A percentile compares a stretch with the other conserved stretches of the same genome.
Conservation (phyloP, 2,329 filamentous ascomycete species). For the Fusarium dlaminii region DNA sequence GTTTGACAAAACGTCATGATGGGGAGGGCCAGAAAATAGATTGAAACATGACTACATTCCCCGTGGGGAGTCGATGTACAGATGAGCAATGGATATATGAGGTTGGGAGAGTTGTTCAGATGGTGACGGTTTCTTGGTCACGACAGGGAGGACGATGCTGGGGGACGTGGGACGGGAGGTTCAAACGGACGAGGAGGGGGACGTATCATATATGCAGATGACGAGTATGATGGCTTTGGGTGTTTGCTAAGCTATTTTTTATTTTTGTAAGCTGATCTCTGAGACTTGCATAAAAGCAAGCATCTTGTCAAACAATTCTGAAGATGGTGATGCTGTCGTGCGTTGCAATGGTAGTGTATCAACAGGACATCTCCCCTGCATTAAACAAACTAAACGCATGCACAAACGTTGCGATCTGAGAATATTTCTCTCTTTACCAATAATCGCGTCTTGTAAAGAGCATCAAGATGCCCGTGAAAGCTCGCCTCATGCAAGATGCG, state of each 20-base stretch:
- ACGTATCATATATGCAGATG: background rate
- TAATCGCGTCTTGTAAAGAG: background rate
- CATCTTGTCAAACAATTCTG: background rate
- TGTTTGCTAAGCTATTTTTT: background rate
- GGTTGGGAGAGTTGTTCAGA: background rate
- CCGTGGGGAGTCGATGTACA: constrained; percentile 1
- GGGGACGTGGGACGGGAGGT: constrained; percentile 37
- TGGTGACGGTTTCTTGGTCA: constrained; percentile 26
- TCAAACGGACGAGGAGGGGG: constrained; percentile 30
- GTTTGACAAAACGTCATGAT: constrained; percentile 27
- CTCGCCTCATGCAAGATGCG: constrained; percentile 26
- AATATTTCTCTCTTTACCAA: background rate
- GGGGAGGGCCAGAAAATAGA: constrained; percentile 31
- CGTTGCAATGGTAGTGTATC: background rate
- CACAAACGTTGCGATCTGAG: background rate
- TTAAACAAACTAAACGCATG: background rate
- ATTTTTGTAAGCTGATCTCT: background rate
- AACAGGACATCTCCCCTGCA: background rate
- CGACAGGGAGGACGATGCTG: constrained; percentile 31
- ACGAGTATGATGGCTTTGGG: background rate
- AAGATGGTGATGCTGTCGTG: background rate
- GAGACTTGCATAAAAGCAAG: background rate
- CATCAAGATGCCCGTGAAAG: background rate
- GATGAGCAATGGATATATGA: background rate
- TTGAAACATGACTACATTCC: constrained; percentile 18